phyloP scores from a whole-genome alignment of 495 filamentous ascomycete species.

The Xylaria longipes region DNA sequence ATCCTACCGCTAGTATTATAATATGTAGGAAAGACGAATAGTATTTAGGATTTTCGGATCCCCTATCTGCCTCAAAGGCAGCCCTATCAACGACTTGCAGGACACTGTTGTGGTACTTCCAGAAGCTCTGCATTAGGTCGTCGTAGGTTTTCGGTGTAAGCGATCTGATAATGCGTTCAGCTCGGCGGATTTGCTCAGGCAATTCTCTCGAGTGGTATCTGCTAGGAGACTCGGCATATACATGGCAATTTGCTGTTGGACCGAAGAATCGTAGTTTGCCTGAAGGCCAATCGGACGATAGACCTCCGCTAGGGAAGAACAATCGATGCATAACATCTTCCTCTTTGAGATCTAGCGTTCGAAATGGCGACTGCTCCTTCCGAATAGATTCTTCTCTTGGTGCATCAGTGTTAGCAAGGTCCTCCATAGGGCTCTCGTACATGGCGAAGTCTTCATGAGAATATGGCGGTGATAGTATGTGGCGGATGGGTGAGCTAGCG shows the following conservation, averaged over 20 bases:
- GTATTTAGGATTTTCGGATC: conserved; percentile 49
- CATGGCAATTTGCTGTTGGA: conserved; percentile 51
- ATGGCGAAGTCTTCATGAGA: conserved; percentile 39
- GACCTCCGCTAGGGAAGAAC: conserved; percentile 49
- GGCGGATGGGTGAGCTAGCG: conserved; percentile 26
- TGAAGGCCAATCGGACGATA: conserved; percentile 53
- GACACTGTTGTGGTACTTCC: conserved; percentile 56
- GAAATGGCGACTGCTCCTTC: conserved; percentile 41
- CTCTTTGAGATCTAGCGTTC: conserved; percentile 41
- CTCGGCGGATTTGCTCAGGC: conserved; percentile 48
- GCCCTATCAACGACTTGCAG: conserved; percentile 55
- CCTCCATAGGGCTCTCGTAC: conserved; percentile 25
- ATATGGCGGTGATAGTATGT: conserved; percentile 37
- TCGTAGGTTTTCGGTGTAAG: conserved; percentile 54
- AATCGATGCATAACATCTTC: conserved; percentile 51
- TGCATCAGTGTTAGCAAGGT: not conserved
- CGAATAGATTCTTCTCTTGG: conserved; percentile 11
- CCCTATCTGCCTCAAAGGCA: conserved; percentile 56
- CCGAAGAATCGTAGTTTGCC: conserved; percentile 55
- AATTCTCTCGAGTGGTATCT: conserved; percentile 29
- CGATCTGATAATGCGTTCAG: conserved; percentile 51
- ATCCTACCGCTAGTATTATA: conserved; percentile 59
- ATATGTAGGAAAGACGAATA: conserved; percentile 61
- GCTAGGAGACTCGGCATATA: conserved; percentile 33
- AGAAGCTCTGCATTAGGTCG: conserved; percentile 59